Percentiles rank a stretch among this genome's conserved stretches.
Conservation (phyloP, 2,329 filamentous ascomycete species). For the Amylocarpus encephaloides region DNA sequence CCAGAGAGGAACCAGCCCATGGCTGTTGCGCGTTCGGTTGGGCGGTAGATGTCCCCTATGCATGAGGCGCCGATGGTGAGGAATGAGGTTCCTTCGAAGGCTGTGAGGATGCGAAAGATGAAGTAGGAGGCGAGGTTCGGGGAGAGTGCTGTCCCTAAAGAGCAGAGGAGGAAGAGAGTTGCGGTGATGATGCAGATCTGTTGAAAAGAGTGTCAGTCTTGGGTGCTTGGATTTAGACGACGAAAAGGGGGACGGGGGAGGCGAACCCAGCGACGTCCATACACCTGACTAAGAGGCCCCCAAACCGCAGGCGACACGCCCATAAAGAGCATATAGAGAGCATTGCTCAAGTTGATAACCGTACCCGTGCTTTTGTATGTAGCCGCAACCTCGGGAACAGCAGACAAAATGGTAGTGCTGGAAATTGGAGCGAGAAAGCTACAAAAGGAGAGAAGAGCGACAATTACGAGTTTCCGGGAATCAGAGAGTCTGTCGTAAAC, state of each 20-base stretch:
- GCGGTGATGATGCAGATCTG: constrained; percentile 55
- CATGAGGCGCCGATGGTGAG: constrained; percentile 65
- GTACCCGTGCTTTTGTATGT: constrained; percentile 60
- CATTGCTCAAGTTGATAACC: constrained; percentile 69
- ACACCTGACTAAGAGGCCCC: constrained; percentile 64
- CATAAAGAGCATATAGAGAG: constrained; percentile 70
- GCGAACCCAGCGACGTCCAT: constrained; percentile 51
- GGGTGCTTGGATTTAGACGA: background rate
- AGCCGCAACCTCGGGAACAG: constrained; percentile 65
- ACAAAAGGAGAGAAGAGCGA: constrained; percentile 65
- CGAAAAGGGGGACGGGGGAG: background rate
- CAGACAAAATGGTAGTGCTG: constrained; percentile 66
- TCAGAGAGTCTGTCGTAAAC: constrained; percentile 60
- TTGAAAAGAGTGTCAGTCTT: background rate
- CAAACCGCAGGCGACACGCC: constrained; percentile 63
- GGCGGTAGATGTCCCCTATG: constrained; percentile 61
- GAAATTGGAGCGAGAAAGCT: constrained; percentile 70
- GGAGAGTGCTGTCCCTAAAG: constrained; percentile 65
- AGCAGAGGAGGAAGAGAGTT: constrained; percentile 59
- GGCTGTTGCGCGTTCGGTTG: constrained; percentile 64
- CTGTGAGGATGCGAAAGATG: constrained; percentile 66
- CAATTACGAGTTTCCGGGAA: constrained; percentile 59
- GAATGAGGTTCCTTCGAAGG: constrained; percentile 69
- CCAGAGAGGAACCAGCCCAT: constrained; percentile 68
- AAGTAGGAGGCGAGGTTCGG: constrained; percentile 67